These are phyloP conservation scores for Pestalotiopsis fici DNA, from an alignment of 2,329 filamentous ascomycete genomes.

Conservation along the genomic window DNA sequence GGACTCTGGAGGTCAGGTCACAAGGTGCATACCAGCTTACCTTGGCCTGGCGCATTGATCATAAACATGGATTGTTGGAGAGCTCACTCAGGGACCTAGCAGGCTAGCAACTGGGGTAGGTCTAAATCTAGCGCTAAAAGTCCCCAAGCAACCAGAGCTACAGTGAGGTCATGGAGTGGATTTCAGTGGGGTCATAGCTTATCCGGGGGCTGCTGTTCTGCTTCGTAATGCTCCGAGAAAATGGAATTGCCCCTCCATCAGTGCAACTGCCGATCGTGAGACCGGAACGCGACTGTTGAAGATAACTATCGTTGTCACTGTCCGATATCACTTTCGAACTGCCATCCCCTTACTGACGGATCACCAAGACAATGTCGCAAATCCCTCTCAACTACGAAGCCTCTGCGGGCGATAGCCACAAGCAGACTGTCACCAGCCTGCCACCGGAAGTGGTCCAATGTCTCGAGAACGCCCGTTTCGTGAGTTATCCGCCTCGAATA, in stretches of 20 bases:
- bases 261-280: neutral
- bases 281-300: neutral
- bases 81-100: neutral
- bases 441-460: constrained; percentile 87
- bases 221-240: neutral
- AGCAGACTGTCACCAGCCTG: constrained; percentile 67
- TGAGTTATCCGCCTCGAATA: constrained; percentile 45
- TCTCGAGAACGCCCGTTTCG: constrained; percentile 92
- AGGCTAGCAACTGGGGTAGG: too few relatives aligned
- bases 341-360: neutral
- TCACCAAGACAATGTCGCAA: constrained; percentile 52
- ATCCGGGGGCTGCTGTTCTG: neutral
- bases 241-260: constrained; percentile 9
- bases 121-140: neutral
- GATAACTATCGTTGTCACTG: neutral
- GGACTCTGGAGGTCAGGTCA: neutral
- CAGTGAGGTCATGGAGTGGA: constrained; percentile 4
- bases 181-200: neutral
- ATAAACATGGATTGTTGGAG: neutral
- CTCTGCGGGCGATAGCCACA: constrained; percentile 73
- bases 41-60: neutral
- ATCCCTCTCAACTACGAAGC: constrained; percentile 75
- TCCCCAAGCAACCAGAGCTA: neutral
- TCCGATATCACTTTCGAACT: neutral
- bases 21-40: neutral